Conservation (phyloP, 2,329 filamentous ascomycete species). For the Epichloe bromicola region DNA sequence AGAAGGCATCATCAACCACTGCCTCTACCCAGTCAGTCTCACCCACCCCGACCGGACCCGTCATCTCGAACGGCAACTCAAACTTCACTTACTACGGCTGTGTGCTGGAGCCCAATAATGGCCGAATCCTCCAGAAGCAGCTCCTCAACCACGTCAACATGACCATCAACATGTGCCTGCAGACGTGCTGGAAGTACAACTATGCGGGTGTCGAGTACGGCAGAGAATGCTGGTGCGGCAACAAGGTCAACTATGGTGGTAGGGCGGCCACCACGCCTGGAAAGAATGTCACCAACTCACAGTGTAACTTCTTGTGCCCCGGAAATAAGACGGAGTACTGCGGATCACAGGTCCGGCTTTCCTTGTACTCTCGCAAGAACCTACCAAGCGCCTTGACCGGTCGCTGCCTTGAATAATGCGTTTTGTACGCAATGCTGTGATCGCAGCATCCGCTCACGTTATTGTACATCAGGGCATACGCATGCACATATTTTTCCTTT, state of each 20-base stretch:
- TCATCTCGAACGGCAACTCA: conserved; percentile 20
- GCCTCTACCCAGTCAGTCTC: conserved; percentile 7
- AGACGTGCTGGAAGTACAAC: conserved; percentile 20
- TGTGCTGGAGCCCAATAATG: conserved; percentile 19
- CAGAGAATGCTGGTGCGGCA: conserved; percentile 25
- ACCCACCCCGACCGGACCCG: conserved; percentile 13
- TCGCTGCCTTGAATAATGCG: not conserved
- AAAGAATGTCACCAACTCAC: conserved; percentile 16
- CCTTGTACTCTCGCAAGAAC: conserved; percentile 15
- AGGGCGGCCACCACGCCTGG: conserved; percentile 11
- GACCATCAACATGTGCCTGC: conserved; percentile 21
- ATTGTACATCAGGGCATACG: no score
- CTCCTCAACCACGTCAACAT: conserved; percentile 19
- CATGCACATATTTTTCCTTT: no score
- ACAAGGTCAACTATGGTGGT: conserved; percentile 17
- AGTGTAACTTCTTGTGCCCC: conserved; percentile 23
- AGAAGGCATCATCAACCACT: not conserved
- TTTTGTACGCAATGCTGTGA: not conserved
- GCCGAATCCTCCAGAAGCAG: conserved; percentile 19
- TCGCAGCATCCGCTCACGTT: no score
- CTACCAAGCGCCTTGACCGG: conserved; percentile 1
- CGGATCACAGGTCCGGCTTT: conserved; percentile 18
- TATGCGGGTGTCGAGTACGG: conserved; percentile 26
- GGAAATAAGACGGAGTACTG: conserved; percentile 20
- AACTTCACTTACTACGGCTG: conserved; percentile 27